phyloP scores from a whole-genome alignment of 2,329 filamentous ascomycete species.

The Colletotrichum destructivum region DNA sequence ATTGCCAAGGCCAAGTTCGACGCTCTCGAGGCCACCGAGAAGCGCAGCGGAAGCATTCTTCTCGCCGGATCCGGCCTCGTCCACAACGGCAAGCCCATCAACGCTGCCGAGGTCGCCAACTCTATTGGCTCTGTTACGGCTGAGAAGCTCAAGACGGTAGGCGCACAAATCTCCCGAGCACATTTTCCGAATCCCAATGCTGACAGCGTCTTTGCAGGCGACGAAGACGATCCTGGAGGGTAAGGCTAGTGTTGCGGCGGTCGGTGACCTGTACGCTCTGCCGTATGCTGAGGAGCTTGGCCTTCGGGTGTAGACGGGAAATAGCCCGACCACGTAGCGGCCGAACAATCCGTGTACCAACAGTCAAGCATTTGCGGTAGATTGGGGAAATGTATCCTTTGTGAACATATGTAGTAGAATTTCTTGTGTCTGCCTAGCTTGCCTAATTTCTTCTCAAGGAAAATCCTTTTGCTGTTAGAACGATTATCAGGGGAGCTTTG shows the following conservation, averaged over 20 bases:
- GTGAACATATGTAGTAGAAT: slow-evolving; percentile 65
- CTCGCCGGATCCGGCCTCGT: slow-evolving; percentile 88
- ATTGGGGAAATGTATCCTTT: slow-evolving; percentile 58
- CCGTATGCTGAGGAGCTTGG: slow-evolving; percentile 96
- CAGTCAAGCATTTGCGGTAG: slow-evolving; percentile 53
- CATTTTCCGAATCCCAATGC: slow-evolving; percentile 43
- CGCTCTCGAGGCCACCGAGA: slow-evolving; percentile 86
- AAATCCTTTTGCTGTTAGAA: slow-evolving; percentile 6
- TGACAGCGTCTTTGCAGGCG: slow-evolving; percentile 69
- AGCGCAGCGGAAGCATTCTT: slow-evolving; percentile 82
- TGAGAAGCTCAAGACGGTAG: slow-evolving; percentile 88
- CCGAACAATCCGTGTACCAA: slow-evolving; percentile 57
- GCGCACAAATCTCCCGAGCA: slow-evolving; percentile 51
- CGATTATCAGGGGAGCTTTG: slow-evolving; percentile 1
- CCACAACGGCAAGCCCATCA: slow-evolving; percentile 84
- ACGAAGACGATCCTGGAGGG: slow-evolving; percentile 89
- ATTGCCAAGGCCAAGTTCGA: slow-evolving; percentile 94
- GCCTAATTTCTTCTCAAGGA: slow-evolving; percentile 34
- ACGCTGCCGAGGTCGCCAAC: slow-evolving; percentile 85
- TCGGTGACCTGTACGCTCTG: slow-evolving; percentile 92
- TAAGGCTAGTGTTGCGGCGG: slow-evolving; percentile 90
- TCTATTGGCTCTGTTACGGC: slow-evolving; percentile 85
- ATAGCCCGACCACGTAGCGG: slow-evolving; percentile 46
- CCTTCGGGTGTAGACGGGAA: slow-evolving; percentile 84
- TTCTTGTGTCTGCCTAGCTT: slow-evolving; percentile 44